A percentile compares a stretch with the other conserved stretches of the same genome.
Evolutionary conservation across 371 early-diverging fungal genomes (phyloP).

Genomic region (Apophysomyces ossiformis): DNA sequence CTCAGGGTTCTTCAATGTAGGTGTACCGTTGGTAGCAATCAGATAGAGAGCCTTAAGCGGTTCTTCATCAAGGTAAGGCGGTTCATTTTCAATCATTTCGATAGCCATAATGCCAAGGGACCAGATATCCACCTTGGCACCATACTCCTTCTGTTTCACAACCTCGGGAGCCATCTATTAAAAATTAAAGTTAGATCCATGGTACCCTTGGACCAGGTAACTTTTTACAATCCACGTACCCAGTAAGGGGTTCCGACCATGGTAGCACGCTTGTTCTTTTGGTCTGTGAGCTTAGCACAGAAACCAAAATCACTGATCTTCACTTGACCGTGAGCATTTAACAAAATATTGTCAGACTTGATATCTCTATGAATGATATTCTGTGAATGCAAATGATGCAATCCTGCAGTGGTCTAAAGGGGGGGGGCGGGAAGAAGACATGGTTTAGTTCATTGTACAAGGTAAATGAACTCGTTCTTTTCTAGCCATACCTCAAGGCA

Average conservation of each 20-base stretch:
- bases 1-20: slow-evolving; percentile 89
- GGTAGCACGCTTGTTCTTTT: slow-evolving; percentile 87
- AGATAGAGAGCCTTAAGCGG: slow-evolving; percentile 94
- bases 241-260: slow-evolving; percentile 96
- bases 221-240: slow-evolving; percentile 43
- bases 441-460: too few relatives aligned
- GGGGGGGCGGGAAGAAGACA: neutral
- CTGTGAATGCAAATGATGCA: slow-evolving; percentile 90
- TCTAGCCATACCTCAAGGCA: slow-evolving; percentile 72
- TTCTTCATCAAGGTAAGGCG: slow-evolving; percentile 96
- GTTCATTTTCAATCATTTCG: slow-evolving; percentile 98
- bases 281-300: slow-evolving; percentile 88
- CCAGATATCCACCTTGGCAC: slow-evolving; percentile 93
- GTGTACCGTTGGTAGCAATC: slow-evolving; percentile 97
- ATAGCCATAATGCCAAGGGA: slow-evolving; percentile 95
- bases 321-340: slow-evolving; percentile 87
- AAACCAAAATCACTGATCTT: slow-evolving; percentile 96
- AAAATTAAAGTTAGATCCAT: neutral
- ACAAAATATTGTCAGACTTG: slow-evolving; percentile 94
- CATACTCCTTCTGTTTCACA: slow-evolving; percentile 91
- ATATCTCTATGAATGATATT: slow-evolving; percentile 98
- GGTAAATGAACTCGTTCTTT: neutral
- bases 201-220: too few relatives aligned
- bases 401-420: slow-evolving; percentile 76
- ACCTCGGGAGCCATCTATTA: slow-evolving; percentile 87